Base-by-base conservation (phyloP, 495 filamentous ascomycete species). In the Polyplosphaeria fusca region DNA sequence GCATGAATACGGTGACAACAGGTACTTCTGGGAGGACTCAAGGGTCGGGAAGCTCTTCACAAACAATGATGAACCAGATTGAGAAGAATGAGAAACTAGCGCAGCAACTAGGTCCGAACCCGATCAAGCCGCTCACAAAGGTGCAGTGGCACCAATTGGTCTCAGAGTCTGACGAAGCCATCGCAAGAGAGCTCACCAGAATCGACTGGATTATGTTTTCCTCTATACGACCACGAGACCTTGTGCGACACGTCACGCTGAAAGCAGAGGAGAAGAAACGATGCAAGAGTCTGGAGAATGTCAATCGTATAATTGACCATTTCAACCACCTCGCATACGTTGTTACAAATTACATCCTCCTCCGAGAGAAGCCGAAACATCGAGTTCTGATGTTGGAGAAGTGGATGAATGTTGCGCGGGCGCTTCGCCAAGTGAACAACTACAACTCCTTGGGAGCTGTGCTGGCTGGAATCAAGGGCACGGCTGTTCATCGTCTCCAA, bases 201-300 rank as follows among this genome's bases (percentile, higher is more conserved):
- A 91, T 97, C 38, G 93, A 97, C 73, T 96, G 92, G 93, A 80
- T 90, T 66, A 91, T 95, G 83, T 96, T 95, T 71, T 91, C 86
- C 61, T 87, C 89, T n/a, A 94, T 97, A 67, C 84, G 88, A n/a
- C 87, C 91, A 39, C 87, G 93, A 43, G 94, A 98, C 71, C 79
- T 96, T 4, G 86, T 97, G 44, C 86, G 94, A 1, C 87, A 96
- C 70, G 89, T 95, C 58, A 90, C 83, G 64, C 74, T 95, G 42
- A 79, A 84, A 3, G 71, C 79, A 2, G 81, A 86, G 26, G 75
- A 82, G 55, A 88, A 86, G 71, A 85, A 89, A 52, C 88, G 85
- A 63, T 87, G 85, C 67, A 86, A 84, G 64, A 87, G 83, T 67
- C 75, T 96, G 60, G 80, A 84, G 55, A 86, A 94, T 66, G 89